Evolutionary conservation across 2,329 filamentous ascomycete genomes (phyloP).

Genomic region (Penicillium occitanis): DNA sequence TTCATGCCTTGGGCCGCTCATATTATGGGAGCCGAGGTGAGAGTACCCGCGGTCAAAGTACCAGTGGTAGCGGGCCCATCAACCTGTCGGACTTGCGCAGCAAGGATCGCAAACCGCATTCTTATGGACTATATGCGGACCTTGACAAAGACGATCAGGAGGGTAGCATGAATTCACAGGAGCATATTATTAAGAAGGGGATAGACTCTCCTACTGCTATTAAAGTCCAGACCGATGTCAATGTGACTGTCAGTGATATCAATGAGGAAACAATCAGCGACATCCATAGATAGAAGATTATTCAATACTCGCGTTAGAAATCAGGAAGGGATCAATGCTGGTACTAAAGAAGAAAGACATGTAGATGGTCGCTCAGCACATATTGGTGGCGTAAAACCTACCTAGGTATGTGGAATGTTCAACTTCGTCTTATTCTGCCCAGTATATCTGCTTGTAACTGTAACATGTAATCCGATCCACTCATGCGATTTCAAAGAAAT

Average conservation of each 20-base stretch:
- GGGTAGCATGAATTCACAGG: slow-evolving; percentile 12
- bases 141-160: not conserved
- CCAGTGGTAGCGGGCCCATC: not conserved
- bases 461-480: no score
- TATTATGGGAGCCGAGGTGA: not conserved
- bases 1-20: not conserved
- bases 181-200: not conserved
- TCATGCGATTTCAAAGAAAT: no score
- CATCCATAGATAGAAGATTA: not conserved
- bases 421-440: no score
- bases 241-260: not conserved
- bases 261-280: not conserved
- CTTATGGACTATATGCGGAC: not conserved
- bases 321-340: not conserved
- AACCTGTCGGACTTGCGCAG: not conserved
- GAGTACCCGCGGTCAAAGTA: not conserved
- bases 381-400: no score
- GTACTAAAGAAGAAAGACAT: not conserved
- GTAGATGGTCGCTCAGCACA: no score
- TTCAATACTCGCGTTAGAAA: not conserved
- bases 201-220: not conserved
- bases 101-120: slow-evolving; percentile 1
- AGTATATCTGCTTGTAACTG: no score
- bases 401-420: no score
- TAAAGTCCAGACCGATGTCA: not conserved